Conservation (phyloP, 495 filamentous ascomycete species). For the Friedmanniomyces simplex region DNA sequence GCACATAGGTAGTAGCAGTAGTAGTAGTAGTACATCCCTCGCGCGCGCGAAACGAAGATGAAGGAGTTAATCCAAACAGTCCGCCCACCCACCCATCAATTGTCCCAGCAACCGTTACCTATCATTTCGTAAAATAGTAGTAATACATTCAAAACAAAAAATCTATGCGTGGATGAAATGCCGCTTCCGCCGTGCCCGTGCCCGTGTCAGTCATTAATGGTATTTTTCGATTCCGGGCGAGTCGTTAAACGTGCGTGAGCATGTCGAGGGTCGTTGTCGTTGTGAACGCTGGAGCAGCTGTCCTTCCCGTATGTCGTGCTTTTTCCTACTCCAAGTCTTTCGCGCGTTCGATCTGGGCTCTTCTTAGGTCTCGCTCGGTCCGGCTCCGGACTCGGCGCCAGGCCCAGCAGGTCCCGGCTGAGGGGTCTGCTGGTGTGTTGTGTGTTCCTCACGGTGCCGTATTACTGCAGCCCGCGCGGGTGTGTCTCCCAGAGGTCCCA, state of each 20-base stretch:
- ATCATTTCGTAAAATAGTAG: neutral
- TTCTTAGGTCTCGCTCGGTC: neutral
- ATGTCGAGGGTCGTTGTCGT: neutral
- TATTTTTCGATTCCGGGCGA: too few species aligned
- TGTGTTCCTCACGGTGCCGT: slow-evolving; percentile 11
- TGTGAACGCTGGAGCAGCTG: neutral
- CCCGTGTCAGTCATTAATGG: neutral
- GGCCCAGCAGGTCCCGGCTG: neutral
- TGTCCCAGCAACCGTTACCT: neutral
- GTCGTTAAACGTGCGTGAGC: neutral
- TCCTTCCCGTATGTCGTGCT: neutral
- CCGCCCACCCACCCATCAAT: too few species aligned
- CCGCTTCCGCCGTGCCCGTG: neutral
- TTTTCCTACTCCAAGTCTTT: neutral
- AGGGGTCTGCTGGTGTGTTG: neutral
- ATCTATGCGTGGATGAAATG: neutral
- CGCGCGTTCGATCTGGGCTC: neutral
- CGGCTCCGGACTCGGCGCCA: neutral
- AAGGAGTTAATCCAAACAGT: neutral
- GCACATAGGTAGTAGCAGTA: too few species aligned
- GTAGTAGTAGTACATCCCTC: neutral
- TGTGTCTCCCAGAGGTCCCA: neutral
- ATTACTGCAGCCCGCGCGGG: slow-evolving; percentile 6
- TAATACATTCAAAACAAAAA: neutral
- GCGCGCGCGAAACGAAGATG: neutral